phyloP scores from a whole-genome alignment of 176 grass and related monocot genomes.

The Avena sativa region DNA sequence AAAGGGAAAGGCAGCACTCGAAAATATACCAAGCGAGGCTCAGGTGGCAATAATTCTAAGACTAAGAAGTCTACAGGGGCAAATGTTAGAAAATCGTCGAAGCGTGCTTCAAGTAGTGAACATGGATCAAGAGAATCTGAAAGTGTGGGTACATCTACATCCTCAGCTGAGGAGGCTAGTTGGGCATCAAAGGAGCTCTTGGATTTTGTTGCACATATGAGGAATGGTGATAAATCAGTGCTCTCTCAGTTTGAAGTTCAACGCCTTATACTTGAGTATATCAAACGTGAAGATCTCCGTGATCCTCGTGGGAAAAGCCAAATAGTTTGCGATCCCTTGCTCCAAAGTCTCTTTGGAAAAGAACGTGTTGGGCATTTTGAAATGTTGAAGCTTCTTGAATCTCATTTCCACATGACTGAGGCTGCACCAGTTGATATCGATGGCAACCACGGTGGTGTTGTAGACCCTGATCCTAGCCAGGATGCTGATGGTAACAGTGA shows the following conservation, averaged over 20 bases:
- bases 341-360: constrained; percentile 82
- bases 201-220: constrained; percentile 81
- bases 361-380: constrained; percentile 90
- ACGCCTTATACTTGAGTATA: constrained; percentile 79
- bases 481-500: constrained; percentile 83
- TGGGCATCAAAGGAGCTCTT: constrained; percentile 96
- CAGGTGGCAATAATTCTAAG: constrained; percentile 44
- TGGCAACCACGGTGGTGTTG: constrained; percentile 95
- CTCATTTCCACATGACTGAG: constrained; percentile 78
- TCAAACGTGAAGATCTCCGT: constrained; percentile 78
- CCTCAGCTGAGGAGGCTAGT: constrained; percentile 51
- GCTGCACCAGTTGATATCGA: constrained; percentile 58
- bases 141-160: constrained; percentile 67
- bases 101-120: constrained; percentile 50
- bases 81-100: constrained; percentile 65
- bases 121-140: constrained; percentile 59
- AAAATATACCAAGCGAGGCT: constrained; percentile 46
- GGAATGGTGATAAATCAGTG: constrained; percentile 80
- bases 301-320: constrained; percentile 84
- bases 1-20: constrained; percentile 46
- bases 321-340: constrained; percentile 91
- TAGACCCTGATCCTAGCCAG: constrained; percentile 84
- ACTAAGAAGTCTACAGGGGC: constrained; percentile 48
- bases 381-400: constrained; percentile 99
- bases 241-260: constrained; percentile 88